Percentiles rank a stretch among this genome's conserved stretches.
Evolutionary conservation across 2,329 filamentous ascomycete genomes (phyloP).

Genomic region (Parafenestella ontariensis): DNA sequence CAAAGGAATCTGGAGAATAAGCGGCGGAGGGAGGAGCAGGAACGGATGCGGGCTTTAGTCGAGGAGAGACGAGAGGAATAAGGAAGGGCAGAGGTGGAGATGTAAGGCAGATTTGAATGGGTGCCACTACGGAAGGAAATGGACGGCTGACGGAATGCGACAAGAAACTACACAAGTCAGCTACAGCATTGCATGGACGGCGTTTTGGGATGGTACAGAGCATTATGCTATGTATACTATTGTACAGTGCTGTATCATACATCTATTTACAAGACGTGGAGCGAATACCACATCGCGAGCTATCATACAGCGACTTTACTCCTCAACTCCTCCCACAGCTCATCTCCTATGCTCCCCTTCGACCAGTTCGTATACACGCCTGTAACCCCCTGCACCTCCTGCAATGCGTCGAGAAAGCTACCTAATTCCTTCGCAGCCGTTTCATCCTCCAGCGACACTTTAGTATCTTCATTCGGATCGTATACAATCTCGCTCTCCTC

Average conservation of each 20-base stretch:
- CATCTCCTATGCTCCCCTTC: constrained; percentile 50
- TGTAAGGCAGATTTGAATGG: background rate
- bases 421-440: constrained; percentile 64
- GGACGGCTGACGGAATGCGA: background rate
- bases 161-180: background rate
- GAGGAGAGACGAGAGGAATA: constrained; percentile 21
- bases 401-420: constrained; percentile 65
- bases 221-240: constrained; percentile 23
- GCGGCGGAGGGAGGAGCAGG: constrained; percentile 55
- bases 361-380: constrained; percentile 76
- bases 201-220: constrained; percentile 16
- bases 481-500: constrained; percentile 82
- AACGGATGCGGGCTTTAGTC: constrained; percentile 33
- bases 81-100: background rate
- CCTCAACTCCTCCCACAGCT: constrained; percentile 48
- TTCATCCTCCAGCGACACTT: constrained; percentile 66
- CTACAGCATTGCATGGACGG: constrained; percentile 21
- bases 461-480: constrained; percentile 81
- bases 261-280: constrained; percentile 22
- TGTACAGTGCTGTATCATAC: constrained; percentile 39
- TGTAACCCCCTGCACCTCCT: constrained; percentile 78
- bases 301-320: constrained; percentile 45
- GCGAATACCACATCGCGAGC: background rate
- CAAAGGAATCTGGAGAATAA: constrained; percentile 55
- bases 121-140: background rate